Percentiles rank a stretch among this genome's conserved stretches.
phyloP scores from a whole-genome alignment of 1,139 yeast species.

The Groenewaldozyma auringiensis region DNA sequence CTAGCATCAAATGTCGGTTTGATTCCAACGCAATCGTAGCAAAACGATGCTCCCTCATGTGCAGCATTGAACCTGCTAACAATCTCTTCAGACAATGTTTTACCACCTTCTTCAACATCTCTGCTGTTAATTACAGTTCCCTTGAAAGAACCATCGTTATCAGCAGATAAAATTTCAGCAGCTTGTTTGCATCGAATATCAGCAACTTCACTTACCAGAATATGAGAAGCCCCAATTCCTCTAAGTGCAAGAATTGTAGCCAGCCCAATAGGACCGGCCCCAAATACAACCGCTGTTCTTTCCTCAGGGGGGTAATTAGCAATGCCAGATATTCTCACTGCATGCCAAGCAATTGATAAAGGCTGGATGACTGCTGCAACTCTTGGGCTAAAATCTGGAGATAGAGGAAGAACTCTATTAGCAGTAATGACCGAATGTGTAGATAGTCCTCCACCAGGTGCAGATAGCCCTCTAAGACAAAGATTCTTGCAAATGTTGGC shows the following conservation, averaged over 20 bases:
- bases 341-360: constrained; percentile 54
- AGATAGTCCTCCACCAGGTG: constrained; percentile 44
- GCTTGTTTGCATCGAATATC: constrained; percentile 11
- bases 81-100: constrained; percentile 26
- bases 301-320: constrained; percentile 33
- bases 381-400: constrained; percentile 45
- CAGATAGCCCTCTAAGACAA: constrained; percentile 43
- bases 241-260: constrained; percentile 11
- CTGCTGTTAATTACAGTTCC: constrained; percentile 24
- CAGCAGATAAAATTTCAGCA: constrained; percentile 34
- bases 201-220: constrained; percentile 10
- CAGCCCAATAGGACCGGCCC: constrained; percentile 57
- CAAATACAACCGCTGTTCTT: constrained; percentile 44
- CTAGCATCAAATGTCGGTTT: constrained; percentile 48
- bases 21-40: constrained; percentile 58
- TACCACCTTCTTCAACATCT: constrained; percentile 21
- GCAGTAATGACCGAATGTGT: constrained; percentile 45
- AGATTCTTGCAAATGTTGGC: constrained; percentile 43
- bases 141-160: constrained; percentile 2
- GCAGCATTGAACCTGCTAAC: constrained; percentile 34
- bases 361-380: constrained; percentile 54
- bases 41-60: constrained; percentile 48
- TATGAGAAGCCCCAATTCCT: constrained; percentile 8
- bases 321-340: constrained; percentile 41
- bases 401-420: constrained; percentile 20